Evolutionary conservation across 2,329 filamentous ascomycete genomes (phyloP).

Genomic region (Aspergillus sp.): DNA sequence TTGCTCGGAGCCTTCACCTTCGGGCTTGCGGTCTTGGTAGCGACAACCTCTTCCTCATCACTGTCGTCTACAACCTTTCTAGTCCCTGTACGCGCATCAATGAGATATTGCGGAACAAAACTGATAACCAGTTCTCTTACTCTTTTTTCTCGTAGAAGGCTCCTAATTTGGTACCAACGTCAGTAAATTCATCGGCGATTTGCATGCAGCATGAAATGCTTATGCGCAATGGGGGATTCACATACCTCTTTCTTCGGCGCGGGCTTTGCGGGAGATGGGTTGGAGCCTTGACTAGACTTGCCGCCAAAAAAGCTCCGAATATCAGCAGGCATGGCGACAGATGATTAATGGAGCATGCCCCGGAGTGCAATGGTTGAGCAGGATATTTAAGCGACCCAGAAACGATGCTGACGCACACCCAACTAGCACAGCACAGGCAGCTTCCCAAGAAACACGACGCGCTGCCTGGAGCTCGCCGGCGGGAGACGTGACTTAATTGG

Average conservation of each 20-base stretch:
- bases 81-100: conserved; percentile 36
- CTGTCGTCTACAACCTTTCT: conserved; percentile 80
- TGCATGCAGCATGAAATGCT: not conserved
- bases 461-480: conserved; percentile 19
- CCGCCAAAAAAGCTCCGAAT: conserved; percentile 89
- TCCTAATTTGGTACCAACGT: conserved; percentile 6
- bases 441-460: conserved; percentile 31
- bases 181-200: not conserved
- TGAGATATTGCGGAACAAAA: not conserved
- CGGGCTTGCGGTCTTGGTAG: conserved; percentile 38
- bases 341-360: conserved; percentile 9
- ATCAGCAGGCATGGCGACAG: conserved; percentile 69
- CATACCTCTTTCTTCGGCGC: conserved; percentile 48
- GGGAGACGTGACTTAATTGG: conserved; percentile 25
- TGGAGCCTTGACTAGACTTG: conserved; percentile 63
- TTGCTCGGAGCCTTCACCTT: conserved; percentile 47
- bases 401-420: not conserved
- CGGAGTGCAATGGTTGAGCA: not conserved
- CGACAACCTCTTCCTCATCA: conserved; percentile 64
- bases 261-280: conserved; percentile 50
- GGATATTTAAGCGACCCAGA: not conserved
- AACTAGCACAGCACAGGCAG: not conserved
- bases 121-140: conserved; percentile 26
- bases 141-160: conserved; percentile 34
- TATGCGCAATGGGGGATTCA: conserved; percentile 18